Conservation (phyloP, 768 basidiomycete genomes). For the Hygrocybe punicea region DNA sequence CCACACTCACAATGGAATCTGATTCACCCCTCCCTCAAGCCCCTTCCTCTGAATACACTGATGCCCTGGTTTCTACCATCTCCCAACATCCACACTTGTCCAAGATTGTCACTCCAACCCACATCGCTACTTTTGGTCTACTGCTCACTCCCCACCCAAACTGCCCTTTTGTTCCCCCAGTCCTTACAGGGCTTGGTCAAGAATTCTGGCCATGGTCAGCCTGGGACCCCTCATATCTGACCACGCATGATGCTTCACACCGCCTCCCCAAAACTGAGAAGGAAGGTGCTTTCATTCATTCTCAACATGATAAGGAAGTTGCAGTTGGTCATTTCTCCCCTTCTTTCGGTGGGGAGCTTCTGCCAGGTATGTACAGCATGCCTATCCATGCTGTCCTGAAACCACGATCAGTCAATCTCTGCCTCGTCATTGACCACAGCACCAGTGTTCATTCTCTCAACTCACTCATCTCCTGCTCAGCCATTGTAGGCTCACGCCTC, state of each 20-base stretch:
- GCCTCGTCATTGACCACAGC: constrained; percentile 41
- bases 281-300: constrained; percentile 23
- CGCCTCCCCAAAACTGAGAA: constrained; percentile 14
- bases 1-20: not conserved
- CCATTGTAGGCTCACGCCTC: constrained; percentile 25
- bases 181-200: constrained; percentile 4
- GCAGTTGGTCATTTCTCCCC: constrained; percentile 23
- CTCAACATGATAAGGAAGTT: constrained; percentile 28
- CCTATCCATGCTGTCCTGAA: constrained; percentile 42
- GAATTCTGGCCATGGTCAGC: constrained; percentile 30
- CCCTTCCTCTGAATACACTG: not conserved
- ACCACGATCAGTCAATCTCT: constrained; percentile 28
- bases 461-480: constrained; percentile 26
- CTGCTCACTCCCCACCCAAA: constrained; percentile 28
- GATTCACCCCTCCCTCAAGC: not conserved
- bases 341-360: constrained; percentile 33
- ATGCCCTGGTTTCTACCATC: constrained; percentile 2
- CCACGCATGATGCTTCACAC: constrained; percentile 12
- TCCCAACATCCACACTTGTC: constrained; percentile 11
- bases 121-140: constrained; percentile 17
- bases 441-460: constrained; percentile 35
- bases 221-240: constrained; percentile 46
- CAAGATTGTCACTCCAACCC: constrained; percentile 23
- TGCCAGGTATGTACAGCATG: constrained; percentile 44
- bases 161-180: constrained; percentile 23